Evolutionary conservation across 371 early-diverging fungal genomes (phyloP).

Genomic region (Rhizomucor pusillus): DNA sequence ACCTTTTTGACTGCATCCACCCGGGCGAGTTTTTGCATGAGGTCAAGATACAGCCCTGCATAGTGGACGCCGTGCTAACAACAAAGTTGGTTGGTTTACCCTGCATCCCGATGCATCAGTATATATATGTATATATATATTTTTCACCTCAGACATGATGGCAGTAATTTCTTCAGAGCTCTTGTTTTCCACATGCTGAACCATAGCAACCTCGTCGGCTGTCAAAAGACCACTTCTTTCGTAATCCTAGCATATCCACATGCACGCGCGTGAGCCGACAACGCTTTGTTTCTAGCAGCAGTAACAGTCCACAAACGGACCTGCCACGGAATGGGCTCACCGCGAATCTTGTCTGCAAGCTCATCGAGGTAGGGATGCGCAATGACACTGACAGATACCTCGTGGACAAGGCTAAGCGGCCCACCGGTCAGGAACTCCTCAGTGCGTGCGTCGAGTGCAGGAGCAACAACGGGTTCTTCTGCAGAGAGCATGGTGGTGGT

Average conservation of each 20-base stretch:
- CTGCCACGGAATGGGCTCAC: constrained; percentile 87
- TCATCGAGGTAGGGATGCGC: constrained; percentile 84
- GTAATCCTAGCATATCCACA: constrained; percentile 59
- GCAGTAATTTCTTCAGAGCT: constrained; percentile 41
- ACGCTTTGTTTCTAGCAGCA: neutral
- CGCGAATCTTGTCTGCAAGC: constrained; percentile 61
- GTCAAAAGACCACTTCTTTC: constrained; percentile 79
- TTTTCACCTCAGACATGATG: constrained; percentile 48
- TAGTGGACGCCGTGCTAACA: constrained; percentile 51
- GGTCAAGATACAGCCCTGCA: constrained; percentile 62
- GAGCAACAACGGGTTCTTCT: constrained; percentile 9
- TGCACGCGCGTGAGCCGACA: neutral
- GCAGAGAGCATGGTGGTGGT: constrained; percentile 22
- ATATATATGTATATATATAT: too few species aligned
- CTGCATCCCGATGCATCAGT: too few species aligned
- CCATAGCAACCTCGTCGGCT: constrained; percentile 70
- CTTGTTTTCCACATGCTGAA: constrained; percentile 57
- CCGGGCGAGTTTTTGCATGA: constrained; percentile 81
- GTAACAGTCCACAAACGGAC: too few species aligned
- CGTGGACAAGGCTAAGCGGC: constrained; percentile 23
- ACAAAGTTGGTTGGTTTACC: too few species aligned
- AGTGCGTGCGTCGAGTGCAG: too few species aligned
- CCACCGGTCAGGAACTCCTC: too few species aligned
- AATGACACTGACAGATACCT: constrained; percentile 64
- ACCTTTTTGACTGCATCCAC: constrained; percentile 89